Conservation (phyloP, 2,329 filamentous ascomycete species). For the Cladophialophora yegresii region DNA sequence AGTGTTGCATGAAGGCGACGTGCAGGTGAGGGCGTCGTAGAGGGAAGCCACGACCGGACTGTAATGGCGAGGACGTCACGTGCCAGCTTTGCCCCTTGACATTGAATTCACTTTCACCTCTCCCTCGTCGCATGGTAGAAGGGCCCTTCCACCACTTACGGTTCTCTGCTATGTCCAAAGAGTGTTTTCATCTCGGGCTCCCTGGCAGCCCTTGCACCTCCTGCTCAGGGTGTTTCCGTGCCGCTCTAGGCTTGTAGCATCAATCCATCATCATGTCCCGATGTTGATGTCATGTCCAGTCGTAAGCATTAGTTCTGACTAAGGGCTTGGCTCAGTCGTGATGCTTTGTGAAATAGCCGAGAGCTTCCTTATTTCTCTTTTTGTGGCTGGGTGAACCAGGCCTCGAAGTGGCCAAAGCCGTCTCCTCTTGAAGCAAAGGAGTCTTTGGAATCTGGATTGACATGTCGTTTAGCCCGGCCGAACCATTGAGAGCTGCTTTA, state of each 20-base stretch:
- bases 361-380: constrained; percentile 41
- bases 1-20: constrained; percentile 18
- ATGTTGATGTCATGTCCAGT: constrained; percentile 23
- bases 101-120: constrained; percentile 3
- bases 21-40: constrained; percentile 9
- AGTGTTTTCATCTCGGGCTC: background rate
- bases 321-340: constrained; percentile 35
- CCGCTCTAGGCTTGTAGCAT: constrained; percentile 7
- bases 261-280: constrained; percentile 15
- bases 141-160: background rate
- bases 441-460: constrained; percentile 51
- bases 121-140: background rate
- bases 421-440: constrained; percentile 51
- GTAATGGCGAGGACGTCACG: background rate
- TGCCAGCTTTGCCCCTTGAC: background rate
- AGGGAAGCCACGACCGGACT: constrained; percentile 8
- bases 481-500: constrained; percentile 64
- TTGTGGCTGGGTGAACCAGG: constrained; percentile 50
- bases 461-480: constrained; percentile 49
- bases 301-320: constrained; percentile 31
- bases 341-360: constrained; percentile 46
- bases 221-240: background rate
- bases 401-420: constrained; percentile 54
- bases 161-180: background rate
- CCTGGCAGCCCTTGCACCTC: background rate